These are phyloP conservation scores for Kingdonia uniflora DNA, from an alignment of 164 flowering plant genomes.

Conservation along the genomic window DNA sequence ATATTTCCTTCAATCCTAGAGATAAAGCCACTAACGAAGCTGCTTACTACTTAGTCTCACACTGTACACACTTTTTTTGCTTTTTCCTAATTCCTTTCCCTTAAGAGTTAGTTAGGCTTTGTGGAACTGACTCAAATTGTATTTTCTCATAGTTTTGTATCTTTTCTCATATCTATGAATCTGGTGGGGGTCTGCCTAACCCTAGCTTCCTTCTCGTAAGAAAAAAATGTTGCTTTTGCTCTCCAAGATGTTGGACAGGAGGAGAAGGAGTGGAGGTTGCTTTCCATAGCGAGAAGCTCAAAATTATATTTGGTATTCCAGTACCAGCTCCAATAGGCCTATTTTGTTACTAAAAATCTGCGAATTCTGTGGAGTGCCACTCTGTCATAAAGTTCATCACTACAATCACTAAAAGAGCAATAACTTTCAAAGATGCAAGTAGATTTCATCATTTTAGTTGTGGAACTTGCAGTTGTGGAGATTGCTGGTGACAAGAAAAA, in stretches of 20 bases:
- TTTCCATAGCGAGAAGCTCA: conserved; percentile 45
- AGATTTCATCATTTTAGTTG: conserved; percentile 45
- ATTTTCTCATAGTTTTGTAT: too few species aligned
- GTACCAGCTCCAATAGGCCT: conserved; percentile 17
- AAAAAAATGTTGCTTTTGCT: too few species aligned
- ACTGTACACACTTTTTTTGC: too few species aligned
- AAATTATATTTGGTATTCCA: conserved; percentile 36
- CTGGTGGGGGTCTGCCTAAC: too few species aligned
- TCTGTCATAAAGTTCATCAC: conserved; percentile 32
- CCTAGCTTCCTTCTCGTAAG: too few species aligned
- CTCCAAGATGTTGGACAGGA: conserved; percentile 51
- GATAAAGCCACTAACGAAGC: too few species aligned
- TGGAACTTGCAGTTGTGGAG: conserved; percentile 44
- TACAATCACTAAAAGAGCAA: conserved; percentile 20
- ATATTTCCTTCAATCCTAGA: too few species aligned
- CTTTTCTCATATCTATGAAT: too few species aligned
- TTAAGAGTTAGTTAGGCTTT: too few species aligned
- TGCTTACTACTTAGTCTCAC: too few species aligned
- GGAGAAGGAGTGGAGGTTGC: conserved; percentile 37
- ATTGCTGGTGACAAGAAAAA: conserved; percentile 42
- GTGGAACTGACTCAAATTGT: too few species aligned
- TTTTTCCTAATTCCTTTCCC: too few species aligned
- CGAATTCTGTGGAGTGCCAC: conserved; percentile 46
- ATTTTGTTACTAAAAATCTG: conserved; percentile 40
- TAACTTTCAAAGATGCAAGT: conserved; percentile 37